These are phyloP conservation scores for Tolypocladium pustulatum DNA, from an alignment of 2,329 filamentous ascomycete genomes.

Conservation along the genomic window DNA sequence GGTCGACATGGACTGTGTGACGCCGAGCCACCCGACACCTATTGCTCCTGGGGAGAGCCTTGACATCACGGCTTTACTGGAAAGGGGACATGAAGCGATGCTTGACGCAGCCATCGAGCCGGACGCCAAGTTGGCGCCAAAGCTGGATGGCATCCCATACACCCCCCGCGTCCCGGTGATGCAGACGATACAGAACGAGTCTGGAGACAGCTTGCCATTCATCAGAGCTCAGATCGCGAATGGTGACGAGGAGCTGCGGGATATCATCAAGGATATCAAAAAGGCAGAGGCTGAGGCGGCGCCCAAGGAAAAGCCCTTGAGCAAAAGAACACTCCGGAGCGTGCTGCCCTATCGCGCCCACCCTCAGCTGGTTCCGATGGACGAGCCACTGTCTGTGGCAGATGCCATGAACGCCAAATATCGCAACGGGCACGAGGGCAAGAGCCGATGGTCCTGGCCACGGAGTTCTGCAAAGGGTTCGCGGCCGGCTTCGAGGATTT, in stretches of 20 bases:
- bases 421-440: constrained; percentile 9
- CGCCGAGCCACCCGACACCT: constrained; percentile 67
- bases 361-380: constrained; percentile 21
- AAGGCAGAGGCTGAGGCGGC: constrained; percentile 18
- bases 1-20: constrained; percentile 95
- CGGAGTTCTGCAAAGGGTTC: constrained; percentile 11
- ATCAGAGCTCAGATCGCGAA: constrained; percentile 76
- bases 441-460: constrained; percentile 15
- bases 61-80: constrained; percentile 69
- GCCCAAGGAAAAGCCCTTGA: constrained; percentile 13
- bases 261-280: constrained; percentile 55
- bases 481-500: constrained; percentile 15
- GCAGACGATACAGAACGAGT: constrained; percentile 49
- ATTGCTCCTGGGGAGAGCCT: constrained; percentile 82
- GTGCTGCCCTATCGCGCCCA: constrained; percentile 26
- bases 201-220: constrained; percentile 45
- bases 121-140: constrained; percentile 37
- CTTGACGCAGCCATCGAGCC: constrained; percentile 59
- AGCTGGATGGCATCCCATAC: constrained; percentile 55
- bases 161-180: constrained; percentile 67
- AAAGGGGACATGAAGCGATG: constrained; percentile 56
- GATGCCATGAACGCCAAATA: constrained; percentile 18
- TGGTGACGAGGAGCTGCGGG: constrained; percentile 61
- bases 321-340: constrained; percentile 15
- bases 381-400: constrained; percentile 23